These are phyloP conservation scores for Ramaria rubella DNA, from an alignment of 768 basidiomycete species.

Conservation along the genomic window DNA sequence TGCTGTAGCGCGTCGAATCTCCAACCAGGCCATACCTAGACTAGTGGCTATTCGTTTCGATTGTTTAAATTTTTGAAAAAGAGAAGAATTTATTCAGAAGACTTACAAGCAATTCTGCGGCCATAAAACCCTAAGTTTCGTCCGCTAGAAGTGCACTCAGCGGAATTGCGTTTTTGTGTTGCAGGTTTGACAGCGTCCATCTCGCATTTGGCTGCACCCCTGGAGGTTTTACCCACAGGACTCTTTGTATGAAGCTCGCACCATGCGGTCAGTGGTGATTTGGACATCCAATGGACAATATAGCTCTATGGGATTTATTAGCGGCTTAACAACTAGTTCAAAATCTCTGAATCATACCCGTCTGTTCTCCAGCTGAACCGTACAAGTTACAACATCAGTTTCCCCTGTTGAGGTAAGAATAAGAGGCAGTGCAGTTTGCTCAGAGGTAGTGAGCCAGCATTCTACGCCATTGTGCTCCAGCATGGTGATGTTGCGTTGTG, in stretches of 20 bases:
- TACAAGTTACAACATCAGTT: constrained; percentile 1
- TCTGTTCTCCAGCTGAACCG: not conserved
- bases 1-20: constrained; percentile 4
- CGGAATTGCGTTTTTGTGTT: not conserved
- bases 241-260: constrained; percentile 5
- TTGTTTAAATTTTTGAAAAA: not conserved
- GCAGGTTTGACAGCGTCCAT: not conserved
- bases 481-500: not conserved
- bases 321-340: not conserved
- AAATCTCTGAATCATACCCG: not conserved
- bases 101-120: not conserved
- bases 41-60: not conserved
- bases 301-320: not conserved
- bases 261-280: constrained; percentile 1
- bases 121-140: constrained; percentile 1
- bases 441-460: constrained; percentile 5
- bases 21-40: constrained; percentile 7
- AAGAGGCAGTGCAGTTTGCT: not conserved
- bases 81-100: not conserved
- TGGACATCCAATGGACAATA: constrained; percentile 7
- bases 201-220: not conserved
- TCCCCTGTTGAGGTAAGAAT: not conserved
- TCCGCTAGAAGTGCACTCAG: not conserved
- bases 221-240: not conserved
- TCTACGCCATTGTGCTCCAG: constrained; percentile 1